These are phyloP conservation scores for Iris pallida DNA, from an alignment of 116 monocot genomes.

Conservation along the genomic window DNA sequence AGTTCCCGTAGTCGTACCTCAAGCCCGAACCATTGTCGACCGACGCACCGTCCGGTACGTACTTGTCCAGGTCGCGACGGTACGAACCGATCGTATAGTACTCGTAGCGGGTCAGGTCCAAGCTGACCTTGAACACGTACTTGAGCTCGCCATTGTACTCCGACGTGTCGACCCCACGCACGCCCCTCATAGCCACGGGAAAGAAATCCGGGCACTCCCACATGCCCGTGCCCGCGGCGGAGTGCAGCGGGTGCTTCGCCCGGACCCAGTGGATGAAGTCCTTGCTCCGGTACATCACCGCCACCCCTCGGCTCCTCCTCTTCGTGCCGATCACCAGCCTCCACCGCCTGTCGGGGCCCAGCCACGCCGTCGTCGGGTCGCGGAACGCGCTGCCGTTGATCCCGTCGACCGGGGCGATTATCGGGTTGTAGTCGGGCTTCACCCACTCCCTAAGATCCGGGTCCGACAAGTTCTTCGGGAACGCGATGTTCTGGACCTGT, in stretches of 20 bases:
- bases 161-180: constrained; percentile 40
- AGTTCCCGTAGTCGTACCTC: constrained; percentile 57
- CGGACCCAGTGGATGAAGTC: constrained; percentile 61
- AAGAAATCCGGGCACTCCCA: constrained; percentile 92
- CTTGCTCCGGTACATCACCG: constrained; percentile 39
- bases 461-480: constrained; percentile 39
- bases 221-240: constrained; percentile 45
- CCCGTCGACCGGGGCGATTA: constrained; percentile 14
- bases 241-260: constrained; percentile 55
- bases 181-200: constrained; percentile 36
- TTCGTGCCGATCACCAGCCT: constrained; percentile 21
- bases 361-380: constrained; percentile 52
- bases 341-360: constrained; percentile 22
- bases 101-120: constrained; percentile 28
- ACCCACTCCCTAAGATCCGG: constrained; percentile 40
- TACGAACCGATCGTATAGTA: constrained; percentile 52
- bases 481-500: constrained; percentile 44
- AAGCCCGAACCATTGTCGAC: constrained; percentile 24
- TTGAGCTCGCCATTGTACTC: constrained; percentile 13
- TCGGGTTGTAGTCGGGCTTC: constrained; percentile 51
- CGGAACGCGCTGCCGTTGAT: constrained; percentile 31
- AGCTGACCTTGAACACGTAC: constrained; percentile 49
- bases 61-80: constrained; percentile 13
- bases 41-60: constrained; percentile 19
- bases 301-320: constrained; percentile 9